Base-by-base conservation (phyloP, 345 rosid genomes). In the sweet orange (Citrus sinensis) region DNA sequence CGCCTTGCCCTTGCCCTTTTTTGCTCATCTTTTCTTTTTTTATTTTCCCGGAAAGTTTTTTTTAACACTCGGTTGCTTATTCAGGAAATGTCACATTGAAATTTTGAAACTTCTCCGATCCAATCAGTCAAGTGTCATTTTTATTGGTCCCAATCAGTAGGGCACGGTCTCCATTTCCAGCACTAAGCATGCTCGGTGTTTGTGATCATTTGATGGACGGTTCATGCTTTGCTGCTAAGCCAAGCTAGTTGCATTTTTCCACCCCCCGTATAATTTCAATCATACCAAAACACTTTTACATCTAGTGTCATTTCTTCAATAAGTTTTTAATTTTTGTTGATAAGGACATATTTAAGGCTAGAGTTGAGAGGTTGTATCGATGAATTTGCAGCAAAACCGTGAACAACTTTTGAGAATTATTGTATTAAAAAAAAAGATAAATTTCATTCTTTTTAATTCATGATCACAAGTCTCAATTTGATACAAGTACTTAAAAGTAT, bases 171-270 rank as follows among this genome's bases (percentile, higher is more conserved):
- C 40, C 11, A 40, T 9, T 13, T 32, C 24, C n/a, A 55, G 27
- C 25, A 71, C 42, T 55, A 9, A 32, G 11, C 51, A 13, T 46
- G 51, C 51, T 46, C 1, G 51, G 51, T 2, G 13, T 46, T 46
- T 3, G 51, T 3, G 16, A 46, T 46, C 56, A 32, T 17, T 27
- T 14, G 37, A 9, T 51, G 83, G 83, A 72, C 66, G 76, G 79
- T 51, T 37, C 71, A 75, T 9, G 67, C 83, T 76, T 80, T 70
- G 79, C 27, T 39, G 79, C 75, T 5, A 76, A 80, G 83, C 76
- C n/a, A 70, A 75, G 60, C 56, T 24, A 67, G 2, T 17, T 67
- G 1, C 40, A 64, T 14, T 65, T 64, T 63, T 19, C 22, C 56
- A 5, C 1, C 20, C 2, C 58, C 8, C 20, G 19, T 17, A 1